These are phyloP conservation scores for Fusarium caatingaense DNA, from an alignment of 2,329 filamentous ascomycete species.

Conservation along the genomic window DNA sequence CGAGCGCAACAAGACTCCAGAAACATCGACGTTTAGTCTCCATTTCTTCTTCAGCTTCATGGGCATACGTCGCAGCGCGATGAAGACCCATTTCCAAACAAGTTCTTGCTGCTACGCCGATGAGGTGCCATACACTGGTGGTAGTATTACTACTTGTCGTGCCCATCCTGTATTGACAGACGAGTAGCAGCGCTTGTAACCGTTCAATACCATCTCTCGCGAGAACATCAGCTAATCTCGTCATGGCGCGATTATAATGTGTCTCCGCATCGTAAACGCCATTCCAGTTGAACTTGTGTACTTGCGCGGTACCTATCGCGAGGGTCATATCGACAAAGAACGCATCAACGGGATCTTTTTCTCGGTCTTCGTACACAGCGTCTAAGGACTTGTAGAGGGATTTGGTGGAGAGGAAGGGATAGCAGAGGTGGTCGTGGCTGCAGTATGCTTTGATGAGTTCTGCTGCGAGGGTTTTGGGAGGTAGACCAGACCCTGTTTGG, in stretches of 20 bases:
- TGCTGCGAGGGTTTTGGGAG: constrained; percentile 50
- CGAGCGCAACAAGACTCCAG: constrained; percentile 56
- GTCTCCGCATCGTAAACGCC: constrained; percentile 56
- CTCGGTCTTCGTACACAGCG: constrained; percentile 46
- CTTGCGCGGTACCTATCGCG: constrained; percentile 57
- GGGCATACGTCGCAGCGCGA: constrained; percentile 51
- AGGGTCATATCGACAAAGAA: constrained; percentile 59
- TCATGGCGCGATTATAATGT: constrained; percentile 55
- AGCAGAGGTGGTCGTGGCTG: constrained; percentile 57
- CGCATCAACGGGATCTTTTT: constrained; percentile 46
- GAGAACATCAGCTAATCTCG: constrained; percentile 52
- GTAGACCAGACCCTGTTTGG: constrained; percentile 43
- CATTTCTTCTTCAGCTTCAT: not conserved
- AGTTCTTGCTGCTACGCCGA: constrained; percentile 56
- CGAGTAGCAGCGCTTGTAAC: constrained; percentile 56
- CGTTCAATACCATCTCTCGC: constrained; percentile 51
- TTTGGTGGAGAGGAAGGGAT: constrained; percentile 54
- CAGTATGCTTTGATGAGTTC: constrained; percentile 56
- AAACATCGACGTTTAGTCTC: constrained; percentile 49
- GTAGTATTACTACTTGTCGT: constrained; percentile 52
- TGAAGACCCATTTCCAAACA: constrained; percentile 57
- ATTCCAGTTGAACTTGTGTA: constrained; percentile 59
- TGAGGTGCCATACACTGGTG: constrained; percentile 58
- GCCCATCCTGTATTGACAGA: constrained; percentile 57
- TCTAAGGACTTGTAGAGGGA: constrained; percentile 46